Percentiles rank a stretch among this genome's conserved stretches.
Conservation (phyloP, 371 early-diverging fungal genomes). For the Mucor plumbeus region DNA sequence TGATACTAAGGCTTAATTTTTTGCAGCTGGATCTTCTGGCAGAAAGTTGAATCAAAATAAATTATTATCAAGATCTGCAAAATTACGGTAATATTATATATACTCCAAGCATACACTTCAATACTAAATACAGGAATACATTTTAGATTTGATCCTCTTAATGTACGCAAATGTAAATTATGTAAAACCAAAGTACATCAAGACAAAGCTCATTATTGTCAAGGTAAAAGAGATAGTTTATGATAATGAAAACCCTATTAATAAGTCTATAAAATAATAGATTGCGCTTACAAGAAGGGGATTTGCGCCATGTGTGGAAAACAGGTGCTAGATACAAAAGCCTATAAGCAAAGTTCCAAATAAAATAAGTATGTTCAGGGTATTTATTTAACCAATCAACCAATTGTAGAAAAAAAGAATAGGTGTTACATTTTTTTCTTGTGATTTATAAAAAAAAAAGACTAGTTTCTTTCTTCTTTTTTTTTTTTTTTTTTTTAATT, state of each 20-base stretch:
- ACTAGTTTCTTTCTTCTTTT: background rate
- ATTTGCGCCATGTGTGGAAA: constrained; percentile 84
- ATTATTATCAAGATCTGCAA: constrained; percentile 64
- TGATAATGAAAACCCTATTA: no score
- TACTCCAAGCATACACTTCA: background rate
- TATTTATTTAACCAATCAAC: background rate
- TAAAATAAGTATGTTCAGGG: background rate
- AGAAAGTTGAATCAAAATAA: constrained; percentile 75
- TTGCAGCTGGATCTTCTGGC: constrained; percentile 50
- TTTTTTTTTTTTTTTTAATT: background rate
- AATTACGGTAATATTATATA: constrained; percentile 41
- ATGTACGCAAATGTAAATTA: constrained; percentile 60
- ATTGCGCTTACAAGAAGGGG: constrained; percentile 74
- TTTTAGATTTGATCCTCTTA: constrained; percentile 55
- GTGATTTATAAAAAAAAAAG: background rate
- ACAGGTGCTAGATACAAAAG: constrained; percentile 66
- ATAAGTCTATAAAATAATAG: constrained; percentile 19
- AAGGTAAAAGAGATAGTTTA: constrained; percentile 44
- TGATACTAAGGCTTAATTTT: background rate
- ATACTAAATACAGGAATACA: background rate
- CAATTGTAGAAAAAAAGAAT: background rate
- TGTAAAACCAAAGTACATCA: constrained; percentile 74
- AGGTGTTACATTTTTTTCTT: background rate
- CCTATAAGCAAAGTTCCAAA: constrained; percentile 66
- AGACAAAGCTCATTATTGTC: constrained; percentile 70